Percentiles rank a stretch among this genome's conserved stretches.
phyloP scores from a whole-genome alignment of 176 grass and related monocot genomes.

The Cenchrus americanus region DNA sequence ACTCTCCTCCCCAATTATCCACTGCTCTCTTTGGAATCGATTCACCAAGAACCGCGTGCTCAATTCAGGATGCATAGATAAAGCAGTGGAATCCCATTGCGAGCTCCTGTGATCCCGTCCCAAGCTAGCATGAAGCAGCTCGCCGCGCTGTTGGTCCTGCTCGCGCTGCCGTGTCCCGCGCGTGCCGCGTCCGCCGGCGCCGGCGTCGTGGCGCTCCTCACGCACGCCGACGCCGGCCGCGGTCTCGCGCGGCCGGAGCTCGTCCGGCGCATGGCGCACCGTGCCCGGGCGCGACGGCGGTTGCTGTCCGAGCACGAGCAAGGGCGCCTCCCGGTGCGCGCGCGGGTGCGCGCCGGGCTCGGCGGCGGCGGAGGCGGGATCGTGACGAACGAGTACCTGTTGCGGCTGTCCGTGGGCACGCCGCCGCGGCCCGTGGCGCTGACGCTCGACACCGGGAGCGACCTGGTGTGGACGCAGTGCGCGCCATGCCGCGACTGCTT shows the following conservation, averaged over 20 bases:
- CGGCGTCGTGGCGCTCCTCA: constrained; percentile 49
- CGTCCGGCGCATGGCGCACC: constrained; percentile 58
- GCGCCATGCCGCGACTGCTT: constrained; percentile 66
- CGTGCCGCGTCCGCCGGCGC: constrained; percentile 14
- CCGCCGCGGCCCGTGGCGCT: constrained; percentile 61
- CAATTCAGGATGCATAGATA: constrained; percentile 17
- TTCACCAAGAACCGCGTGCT: not conserved
- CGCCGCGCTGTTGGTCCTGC: constrained; percentile 42
- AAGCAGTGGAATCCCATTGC: constrained; percentile 12
- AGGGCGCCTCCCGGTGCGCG: not conserved
- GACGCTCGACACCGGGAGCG: constrained; percentile 83
- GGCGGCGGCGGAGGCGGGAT: constrained; percentile 29
- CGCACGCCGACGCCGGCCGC: constrained; percentile 54
- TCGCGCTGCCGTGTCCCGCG: constrained; percentile 43
- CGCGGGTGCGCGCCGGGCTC: not conserved
- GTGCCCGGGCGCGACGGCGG: constrained; percentile 31
- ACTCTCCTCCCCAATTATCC: not conserved
- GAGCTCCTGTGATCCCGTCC: not conserved
- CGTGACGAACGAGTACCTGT: constrained; percentile 74
- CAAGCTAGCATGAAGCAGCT: constrained; percentile 41
- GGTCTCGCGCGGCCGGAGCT: constrained; percentile 47
- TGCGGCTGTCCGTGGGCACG: constrained; percentile 63
- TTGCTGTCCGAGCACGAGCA: not conserved
- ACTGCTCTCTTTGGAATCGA: not conserved
- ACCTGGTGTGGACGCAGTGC: constrained; percentile 95